phyloP scores from a whole-genome alignment of 441 rosid genomes.

The Euphorbia corollata region DNA sequence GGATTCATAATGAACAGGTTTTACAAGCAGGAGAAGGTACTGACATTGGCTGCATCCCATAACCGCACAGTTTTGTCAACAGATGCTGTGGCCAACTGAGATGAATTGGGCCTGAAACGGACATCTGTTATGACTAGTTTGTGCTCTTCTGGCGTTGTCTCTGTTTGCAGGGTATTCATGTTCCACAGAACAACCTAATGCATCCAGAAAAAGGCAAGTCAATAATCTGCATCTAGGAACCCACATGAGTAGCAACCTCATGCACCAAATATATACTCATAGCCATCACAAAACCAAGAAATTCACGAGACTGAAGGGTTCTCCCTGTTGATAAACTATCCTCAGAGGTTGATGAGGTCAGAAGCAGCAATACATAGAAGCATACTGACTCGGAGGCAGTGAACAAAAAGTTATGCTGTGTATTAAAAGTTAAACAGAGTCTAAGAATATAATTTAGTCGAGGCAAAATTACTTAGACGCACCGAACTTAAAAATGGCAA shows the following conservation, averaged over 20 bases:
- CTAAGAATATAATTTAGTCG: too few species aligned
- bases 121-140: conserved; percentile 54
- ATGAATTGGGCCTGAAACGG: conserved; percentile 58
- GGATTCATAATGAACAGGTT: conserved; percentile 1
- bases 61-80: conserved; percentile 55
- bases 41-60: conserved; percentile 66
- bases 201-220: conserved; percentile 11
- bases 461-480: too few species aligned
- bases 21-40: conserved; percentile 16
- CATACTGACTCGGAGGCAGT: too few species aligned
- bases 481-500: too few species aligned
- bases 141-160: conserved; percentile 54
- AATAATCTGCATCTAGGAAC: conserved; percentile 3
- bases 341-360: too few species aligned
- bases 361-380: too few species aligned
- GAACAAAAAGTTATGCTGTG: too few species aligned
- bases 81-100: conserved; percentile 61
- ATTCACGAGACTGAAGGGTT: background rate
- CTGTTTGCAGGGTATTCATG: conserved; percentile 59
- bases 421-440: too few species aligned
- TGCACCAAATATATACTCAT: background rate
- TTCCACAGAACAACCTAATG: conserved; percentile 59
- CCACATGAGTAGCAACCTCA: background rate
- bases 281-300: background rate
- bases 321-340: background rate